Evolutionary conservation across 2,329 filamentous ascomycete species (phyloP).

Genomic region (Graphiopsis chlorocephala): DNA sequence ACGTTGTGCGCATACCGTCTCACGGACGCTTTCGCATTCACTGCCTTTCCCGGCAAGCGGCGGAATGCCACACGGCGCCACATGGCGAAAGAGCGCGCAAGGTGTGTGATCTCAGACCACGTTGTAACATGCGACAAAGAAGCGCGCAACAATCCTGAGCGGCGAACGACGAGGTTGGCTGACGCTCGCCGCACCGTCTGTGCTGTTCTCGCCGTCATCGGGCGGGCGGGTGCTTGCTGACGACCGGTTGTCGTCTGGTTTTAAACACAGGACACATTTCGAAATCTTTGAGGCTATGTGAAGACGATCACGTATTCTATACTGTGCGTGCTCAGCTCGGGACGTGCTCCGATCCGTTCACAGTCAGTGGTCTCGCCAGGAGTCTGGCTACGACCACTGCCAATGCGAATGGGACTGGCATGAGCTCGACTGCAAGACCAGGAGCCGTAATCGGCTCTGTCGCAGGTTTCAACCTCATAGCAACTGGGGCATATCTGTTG

Average conservation of each 20-base stretch:
- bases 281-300: not conserved
- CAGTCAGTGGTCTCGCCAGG: not conserved
- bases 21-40: not conserved
- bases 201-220: not conserved
- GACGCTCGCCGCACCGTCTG: not conserved
- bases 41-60: not conserved
- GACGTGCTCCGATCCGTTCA: not conserved
- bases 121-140: not conserved
- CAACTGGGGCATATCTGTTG: not conserved
- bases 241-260: not conserved
- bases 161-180: too few relatives aligned
- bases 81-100: not conserved
- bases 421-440: not conserved
- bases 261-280: too few relatives aligned
- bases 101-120: not conserved
- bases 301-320: not conserved
- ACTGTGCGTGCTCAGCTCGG: not conserved
- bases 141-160: too few relatives aligned
- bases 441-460: not conserved
- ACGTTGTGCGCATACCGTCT: conserved; percentile 2
- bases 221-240: too few relatives aligned
- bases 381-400: not conserved
- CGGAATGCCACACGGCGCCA: not conserved
- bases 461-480: not conserved
- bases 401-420: not conserved